A percentile compares a stretch with the other conserved stretches of the same genome.
phyloP scores from a whole-genome alignment of 192 early-diverging fungal species.

The Diversispora epigaea region DNA sequence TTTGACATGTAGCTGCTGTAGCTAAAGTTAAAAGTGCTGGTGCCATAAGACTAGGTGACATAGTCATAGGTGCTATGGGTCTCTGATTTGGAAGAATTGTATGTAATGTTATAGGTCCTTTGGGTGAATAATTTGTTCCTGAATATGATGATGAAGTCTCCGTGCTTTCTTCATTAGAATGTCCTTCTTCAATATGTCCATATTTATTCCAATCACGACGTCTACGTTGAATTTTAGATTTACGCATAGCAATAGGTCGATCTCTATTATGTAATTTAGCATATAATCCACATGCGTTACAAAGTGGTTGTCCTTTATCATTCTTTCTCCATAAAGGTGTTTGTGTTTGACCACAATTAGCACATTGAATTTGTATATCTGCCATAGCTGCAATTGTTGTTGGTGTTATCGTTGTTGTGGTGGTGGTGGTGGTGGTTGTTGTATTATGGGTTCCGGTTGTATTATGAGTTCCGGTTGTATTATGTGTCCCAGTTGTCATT shows the following conservation, averaged over 20 bases:
- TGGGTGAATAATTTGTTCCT: neutral
- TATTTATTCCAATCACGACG: slow-evolving; percentile 44
- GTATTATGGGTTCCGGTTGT: no score
- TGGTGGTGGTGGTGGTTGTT: no score
- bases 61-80: slow-evolving; percentile 14
- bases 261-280: slow-evolving; percentile 56
- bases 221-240: slow-evolving; percentile 52
- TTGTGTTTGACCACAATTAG: slow-evolving; percentile 73
- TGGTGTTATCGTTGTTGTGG: neutral
- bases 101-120: neutral
- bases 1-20: slow-evolving; percentile 24
- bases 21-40: slow-evolving; percentile 32
- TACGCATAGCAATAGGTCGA: slow-evolving; percentile 54
- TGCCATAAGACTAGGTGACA: slow-evolving; percentile 19
- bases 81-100: slow-evolving; percentile 25
- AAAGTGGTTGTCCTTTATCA: slow-evolving; percentile 69
- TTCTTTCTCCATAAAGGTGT: slow-evolving; percentile 84
- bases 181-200: slow-evolving; percentile 21
- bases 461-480: no score
- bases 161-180: neutral
- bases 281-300: slow-evolving; percentile 78
- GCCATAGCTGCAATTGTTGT: neutral
- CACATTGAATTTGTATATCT: slow-evolving; percentile 46
- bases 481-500: no score
- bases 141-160: neutral